phyloP scores from a whole-genome alignment of 192 early-diverging fungal genomes.

The Backusella australiensis region DNA sequence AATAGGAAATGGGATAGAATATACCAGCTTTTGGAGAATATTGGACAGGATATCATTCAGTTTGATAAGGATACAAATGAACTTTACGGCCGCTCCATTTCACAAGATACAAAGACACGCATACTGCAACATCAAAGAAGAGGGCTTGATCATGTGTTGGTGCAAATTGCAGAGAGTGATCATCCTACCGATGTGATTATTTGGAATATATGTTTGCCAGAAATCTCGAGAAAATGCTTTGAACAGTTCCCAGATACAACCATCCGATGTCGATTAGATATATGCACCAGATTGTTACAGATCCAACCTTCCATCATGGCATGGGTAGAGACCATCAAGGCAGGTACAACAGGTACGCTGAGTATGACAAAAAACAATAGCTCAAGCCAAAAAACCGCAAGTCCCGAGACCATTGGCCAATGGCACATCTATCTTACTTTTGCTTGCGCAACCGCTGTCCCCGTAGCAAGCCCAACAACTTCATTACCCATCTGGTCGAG shows the following conservation, averaged over 20 bases:
- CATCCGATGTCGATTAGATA: conserved; percentile 49
- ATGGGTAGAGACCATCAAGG: conserved; percentile 48
- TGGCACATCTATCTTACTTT: conserved; percentile 74
- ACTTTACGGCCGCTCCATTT: conserved; percentile 38
- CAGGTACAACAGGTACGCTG: conserved; percentile 48
- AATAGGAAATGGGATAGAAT: conserved; percentile 26
- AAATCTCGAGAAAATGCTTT: conserved; percentile 61
- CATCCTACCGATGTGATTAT: conserved; percentile 51
- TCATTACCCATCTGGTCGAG: conserved; percentile 25
- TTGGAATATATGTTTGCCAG: conserved; percentile 71
- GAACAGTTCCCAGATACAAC: conserved; percentile 47
- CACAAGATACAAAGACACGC: conserved; percentile 39
- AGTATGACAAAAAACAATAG: conserved; percentile 40
- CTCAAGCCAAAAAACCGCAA: conserved; percentile 43
- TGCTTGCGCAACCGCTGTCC: conserved; percentile 65
- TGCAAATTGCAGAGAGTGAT: conserved; percentile 59
- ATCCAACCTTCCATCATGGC: conserved; percentile 60
- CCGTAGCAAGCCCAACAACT: conserved; percentile 32
- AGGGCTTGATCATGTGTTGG: conserved; percentile 49
- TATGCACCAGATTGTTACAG: conserved; percentile 60
- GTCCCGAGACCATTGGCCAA: conserved; percentile 66
- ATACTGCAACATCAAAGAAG: conserved; percentile 52
- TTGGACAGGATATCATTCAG: conserved; percentile 47
- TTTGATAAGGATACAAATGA: conserved; percentile 50
- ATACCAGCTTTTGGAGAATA: conserved; percentile 32